A percentile compares a stretch with the other conserved stretches of the same genome.
phyloP scores from a whole-genome alignment of 2,329 filamentous ascomycete species.

The Rhynchosporium graminicola region DNA sequence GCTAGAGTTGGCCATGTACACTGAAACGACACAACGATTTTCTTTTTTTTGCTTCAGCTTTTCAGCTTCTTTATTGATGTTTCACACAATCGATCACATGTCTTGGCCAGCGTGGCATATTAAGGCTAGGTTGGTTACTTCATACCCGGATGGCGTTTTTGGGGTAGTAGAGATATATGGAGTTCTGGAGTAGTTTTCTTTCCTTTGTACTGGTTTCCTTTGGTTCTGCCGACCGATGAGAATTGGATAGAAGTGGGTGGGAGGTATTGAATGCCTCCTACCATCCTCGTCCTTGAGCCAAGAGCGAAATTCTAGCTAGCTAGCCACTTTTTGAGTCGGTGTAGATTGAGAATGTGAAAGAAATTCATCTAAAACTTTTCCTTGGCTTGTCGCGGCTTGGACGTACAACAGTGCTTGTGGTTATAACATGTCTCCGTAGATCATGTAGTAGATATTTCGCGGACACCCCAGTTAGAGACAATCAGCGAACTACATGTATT shows the following conservation, averaged over 20 bases:
- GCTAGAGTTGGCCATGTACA: conserved; percentile 32
- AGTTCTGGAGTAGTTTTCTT: conserved; percentile 26
- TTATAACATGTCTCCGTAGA: too few species aligned
- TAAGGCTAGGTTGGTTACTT: conserved; percentile 28
- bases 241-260: background rate
- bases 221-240: background rate
- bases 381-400: too few species aligned
- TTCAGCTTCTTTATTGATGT: conserved; percentile 15
- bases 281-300: background rate
- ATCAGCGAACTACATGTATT: too few species aligned
- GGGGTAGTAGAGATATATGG: conserved; percentile 26
- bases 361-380: background rate
- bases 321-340: background rate
- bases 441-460: too few species aligned
- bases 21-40: conserved; percentile 32
- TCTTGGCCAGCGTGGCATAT: conserved; percentile 38
- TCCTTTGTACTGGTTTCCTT: conserved; percentile 19
- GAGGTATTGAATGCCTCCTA: conserved; percentile 25
- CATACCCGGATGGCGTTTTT: conserved; percentile 38
- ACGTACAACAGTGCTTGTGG: too few species aligned
- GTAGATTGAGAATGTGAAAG: conserved; percentile 4
- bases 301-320: background rate
- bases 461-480: too few species aligned
- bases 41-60: conserved; percentile 25
- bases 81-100: conserved; percentile 19